Evolutionary conservation across 345 rosid genomes (phyloP).

Genomic region (Salix brachista): DNA sequence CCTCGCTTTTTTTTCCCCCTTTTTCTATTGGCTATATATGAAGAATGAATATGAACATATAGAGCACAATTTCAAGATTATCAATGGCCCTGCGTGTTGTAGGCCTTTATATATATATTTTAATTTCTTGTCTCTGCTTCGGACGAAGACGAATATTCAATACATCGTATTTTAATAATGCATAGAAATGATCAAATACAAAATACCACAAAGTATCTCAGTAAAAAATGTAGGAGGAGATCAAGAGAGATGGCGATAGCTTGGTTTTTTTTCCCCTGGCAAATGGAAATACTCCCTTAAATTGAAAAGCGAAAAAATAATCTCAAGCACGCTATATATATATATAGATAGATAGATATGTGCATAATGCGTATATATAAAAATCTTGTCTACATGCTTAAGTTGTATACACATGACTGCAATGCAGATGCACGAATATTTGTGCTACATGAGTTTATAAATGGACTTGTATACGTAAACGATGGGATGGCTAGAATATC

Average conservation of each 20-base stretch:
- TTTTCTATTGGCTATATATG: no score
- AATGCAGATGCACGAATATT: neutral
- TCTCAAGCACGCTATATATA: neutral
- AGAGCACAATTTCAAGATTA: neutral
- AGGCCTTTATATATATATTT: no score
- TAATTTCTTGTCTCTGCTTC: neutral
- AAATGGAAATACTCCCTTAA: neutral
- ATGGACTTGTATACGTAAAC: neutral
- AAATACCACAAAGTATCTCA: neutral
- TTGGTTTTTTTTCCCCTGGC: neutral
- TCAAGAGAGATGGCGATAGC: neutral
- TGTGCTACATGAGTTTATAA: neutral
- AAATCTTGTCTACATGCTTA: neutral
- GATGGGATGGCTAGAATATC: neutral
- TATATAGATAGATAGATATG: neutral
- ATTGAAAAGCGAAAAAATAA: constrained; percentile 8
- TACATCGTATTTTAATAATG: neutral
- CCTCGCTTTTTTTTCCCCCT: no score
- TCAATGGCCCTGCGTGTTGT: neutral
- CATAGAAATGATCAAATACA: no score
- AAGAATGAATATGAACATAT: neutral
- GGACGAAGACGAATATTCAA: neutral
- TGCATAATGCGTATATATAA: neutral
- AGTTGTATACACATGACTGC: neutral
- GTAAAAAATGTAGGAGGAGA: neutral